These are phyloP conservation scores for Trichoderma oligosporum DNA, from an alignment of 2,329 filamentous ascomycete genomes.

Conservation along the genomic window DNA sequence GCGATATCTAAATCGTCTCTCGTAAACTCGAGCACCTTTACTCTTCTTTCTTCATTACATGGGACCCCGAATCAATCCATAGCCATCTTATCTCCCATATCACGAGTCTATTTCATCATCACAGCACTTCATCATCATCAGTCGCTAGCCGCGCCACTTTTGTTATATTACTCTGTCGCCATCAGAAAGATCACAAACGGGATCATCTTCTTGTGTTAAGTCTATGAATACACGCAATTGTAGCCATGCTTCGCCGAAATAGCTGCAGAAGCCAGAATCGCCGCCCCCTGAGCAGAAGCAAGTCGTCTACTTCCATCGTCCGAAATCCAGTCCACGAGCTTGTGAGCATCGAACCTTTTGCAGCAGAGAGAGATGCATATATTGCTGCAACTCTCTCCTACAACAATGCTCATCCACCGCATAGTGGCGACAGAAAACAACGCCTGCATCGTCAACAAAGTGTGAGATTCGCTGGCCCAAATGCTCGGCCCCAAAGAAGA, in stretches of 20 bases:
- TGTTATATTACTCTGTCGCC: neutral
- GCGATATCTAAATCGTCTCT: neutral
- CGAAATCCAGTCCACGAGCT: constrained; percentile 40
- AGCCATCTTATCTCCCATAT: neutral
- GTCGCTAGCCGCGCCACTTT: neutral
- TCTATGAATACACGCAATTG: neutral
- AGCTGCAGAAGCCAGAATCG: constrained; percentile 42
- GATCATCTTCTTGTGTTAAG: neutral
- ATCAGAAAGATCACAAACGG: neutral
- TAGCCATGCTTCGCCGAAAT: constrained; percentile 48
- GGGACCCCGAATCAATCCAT: neutral
- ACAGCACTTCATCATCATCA: neutral
- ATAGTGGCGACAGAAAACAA: constrained; percentile 30
- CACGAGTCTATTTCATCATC: constrained; percentile 2
- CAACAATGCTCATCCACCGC: constrained; percentile 47
- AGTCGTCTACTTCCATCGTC: constrained; percentile 48
- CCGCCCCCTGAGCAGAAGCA: constrained; percentile 47
- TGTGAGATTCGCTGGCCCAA: constrained; percentile 49
- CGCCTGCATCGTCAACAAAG: constrained; percentile 47
- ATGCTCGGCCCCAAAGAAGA: constrained; percentile 28
- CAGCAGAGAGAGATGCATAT: constrained; percentile 56
- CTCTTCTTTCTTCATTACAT: no score
- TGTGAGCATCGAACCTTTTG: constrained; percentile 46
- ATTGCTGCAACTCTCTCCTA: constrained; percentile 61
- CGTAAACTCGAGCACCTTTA: neutral